Base-by-base conservation (phyloP, 192 early-diverging fungal species). In the Coemansia sp. region DNA sequence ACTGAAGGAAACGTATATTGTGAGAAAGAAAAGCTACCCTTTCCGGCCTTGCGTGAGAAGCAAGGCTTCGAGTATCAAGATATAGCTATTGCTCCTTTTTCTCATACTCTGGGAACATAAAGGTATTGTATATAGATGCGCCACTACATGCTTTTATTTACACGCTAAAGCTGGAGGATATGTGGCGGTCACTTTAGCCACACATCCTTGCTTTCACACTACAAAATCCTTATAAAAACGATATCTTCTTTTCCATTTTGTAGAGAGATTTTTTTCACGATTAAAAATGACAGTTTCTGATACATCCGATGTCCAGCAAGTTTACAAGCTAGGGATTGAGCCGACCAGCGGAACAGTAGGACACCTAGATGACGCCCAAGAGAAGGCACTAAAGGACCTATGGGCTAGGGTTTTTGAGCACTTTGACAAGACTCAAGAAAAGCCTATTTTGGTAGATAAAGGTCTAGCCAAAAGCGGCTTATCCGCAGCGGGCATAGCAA, bases 331-430 rank as follows among this genome's bases (percentile, higher is more conserved):
- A 35, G 54, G 62, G 5, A 37, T 19, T 9, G 53, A 42, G 46
- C 46, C 38, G 9, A 49, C 37, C 28, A 43, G 12, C 39, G 72
- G 72, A 3, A 65, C 50, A 0, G 55, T 65, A 10, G 66, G 66
- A 1, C 26, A 61, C 51, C 58, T 76, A 33, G 60, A 63, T 15
- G 41, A 26, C 12, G 12, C 13, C 36, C 66, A 76, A 40, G 53
- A 70, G 50, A 26, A 50, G 35, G 61, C 49, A 21, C 73, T 76
- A 18, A 65, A 55, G 56, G 50, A 61, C 8, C 39, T 76, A 50
- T 76, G 73, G 73, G 14, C 20, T 55, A 69, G 59, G 58, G 12
- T 65, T 5, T 38, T 70, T 2, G 42, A 46, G 15, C 63, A 76
- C 42, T 52, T 76, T 48, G 59, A 59, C 14, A 53, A 46, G 2